These are phyloP conservation scores for Ophiostoma quercus DNA, from an alignment of 2,329 filamentous ascomycete genomes.

Conservation along the genomic window DNA sequence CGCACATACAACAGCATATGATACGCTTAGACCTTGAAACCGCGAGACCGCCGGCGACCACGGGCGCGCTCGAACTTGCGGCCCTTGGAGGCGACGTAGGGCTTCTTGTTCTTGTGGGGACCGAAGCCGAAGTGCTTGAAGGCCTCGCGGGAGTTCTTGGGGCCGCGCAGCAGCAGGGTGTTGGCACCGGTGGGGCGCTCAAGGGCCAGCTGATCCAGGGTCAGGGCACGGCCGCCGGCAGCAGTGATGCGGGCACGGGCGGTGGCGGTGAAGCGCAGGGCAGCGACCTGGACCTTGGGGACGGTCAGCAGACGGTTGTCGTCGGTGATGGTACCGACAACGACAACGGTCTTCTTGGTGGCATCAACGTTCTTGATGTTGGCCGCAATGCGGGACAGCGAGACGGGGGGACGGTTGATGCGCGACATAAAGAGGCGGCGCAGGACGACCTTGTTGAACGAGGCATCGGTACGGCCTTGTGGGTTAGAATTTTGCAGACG, in stretches of 20 bases:
- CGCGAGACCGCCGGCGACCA: constrained; percentile 95
- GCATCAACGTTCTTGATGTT: constrained; percentile 59
- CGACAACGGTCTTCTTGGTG: constrained; percentile 81
- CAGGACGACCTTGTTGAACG: constrained; percentile 98
- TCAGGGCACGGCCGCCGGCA: constrained; percentile 91
- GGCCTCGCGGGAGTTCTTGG: constrained; percentile 97
- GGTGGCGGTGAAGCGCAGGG: constrained; percentile 93
- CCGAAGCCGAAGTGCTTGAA: constrained; percentile 99
- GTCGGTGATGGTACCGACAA: constrained; percentile 94
- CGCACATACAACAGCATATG: background rate
- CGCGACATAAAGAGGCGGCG: constrained; percentile 97
- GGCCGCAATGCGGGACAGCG: constrained; percentile 79
- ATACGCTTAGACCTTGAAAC: constrained; percentile 95
- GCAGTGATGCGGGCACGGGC: constrained; percentile 89
- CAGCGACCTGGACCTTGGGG: constrained; percentile 90
- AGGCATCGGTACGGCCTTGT: constrained; percentile 85
- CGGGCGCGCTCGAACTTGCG: constrained; percentile 99
- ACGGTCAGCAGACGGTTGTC: constrained; percentile 89
- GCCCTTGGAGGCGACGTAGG: constrained; percentile 95
- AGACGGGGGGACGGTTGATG: constrained; percentile 95
- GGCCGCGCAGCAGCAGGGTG: constrained; percentile 92
- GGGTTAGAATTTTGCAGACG: background rate
- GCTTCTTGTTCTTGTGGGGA: constrained; percentile 99
- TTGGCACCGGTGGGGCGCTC: constrained; percentile 93
- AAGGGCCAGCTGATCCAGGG: constrained; percentile 94